Percentiles rank a stretch among this genome's conserved stretches.
phyloP scores from a whole-genome alignment of 257 asterid species.

The Penstemon davidsonii region DNA sequence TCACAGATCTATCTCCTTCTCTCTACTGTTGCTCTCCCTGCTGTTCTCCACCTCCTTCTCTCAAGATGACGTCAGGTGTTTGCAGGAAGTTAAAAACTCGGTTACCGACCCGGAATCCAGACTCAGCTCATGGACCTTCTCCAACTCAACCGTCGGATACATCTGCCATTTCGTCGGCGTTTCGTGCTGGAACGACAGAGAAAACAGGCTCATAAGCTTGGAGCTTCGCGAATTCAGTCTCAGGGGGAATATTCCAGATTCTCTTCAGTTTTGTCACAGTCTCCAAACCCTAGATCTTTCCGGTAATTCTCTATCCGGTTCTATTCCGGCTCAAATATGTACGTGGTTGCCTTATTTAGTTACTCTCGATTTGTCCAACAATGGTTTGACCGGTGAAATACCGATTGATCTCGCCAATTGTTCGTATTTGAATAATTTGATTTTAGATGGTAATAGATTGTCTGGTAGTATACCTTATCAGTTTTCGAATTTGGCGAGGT shows the following conservation, averaged over 20 bases:
- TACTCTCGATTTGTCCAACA: constrained; percentile 63
- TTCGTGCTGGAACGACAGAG: constrained; percentile 75
- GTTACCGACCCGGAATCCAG: constrained; percentile 45
- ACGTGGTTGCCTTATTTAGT: constrained; percentile 76
- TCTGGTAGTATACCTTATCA: constrained; percentile 65
- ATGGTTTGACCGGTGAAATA: constrained; percentile 56
- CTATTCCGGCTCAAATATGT: constrained; percentile 60
- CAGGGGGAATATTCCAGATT: constrained; percentile 50
- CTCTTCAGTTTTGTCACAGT: constrained; percentile 58
- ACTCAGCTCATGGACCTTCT: constrained; percentile 58
- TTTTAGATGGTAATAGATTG: constrained; percentile 43
- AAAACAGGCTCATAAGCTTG: constrained; percentile 56
- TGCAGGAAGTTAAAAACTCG: constrained; percentile 56
- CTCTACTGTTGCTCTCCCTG: constrained; percentile 32
- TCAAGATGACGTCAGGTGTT: constrained; percentile 74
- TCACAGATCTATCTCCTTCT: constrained; percentile 21
- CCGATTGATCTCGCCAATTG: constrained; percentile 73
- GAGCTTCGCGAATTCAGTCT: constrained; percentile 55
- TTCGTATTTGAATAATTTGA: constrained; percentile 52
- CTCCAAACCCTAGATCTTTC: constrained; percentile 75
- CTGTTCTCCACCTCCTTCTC: constrained; percentile 28
- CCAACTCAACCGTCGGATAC: constrained; percentile 52
- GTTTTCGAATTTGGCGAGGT: constrained; percentile 54
- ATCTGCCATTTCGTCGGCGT: constrained; percentile 67
- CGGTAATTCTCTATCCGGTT: constrained; percentile 53